Evolutionary conservation across 2,329 filamentous ascomycete species (phyloP).

Genomic region (Aspergillus sergii): DNA sequence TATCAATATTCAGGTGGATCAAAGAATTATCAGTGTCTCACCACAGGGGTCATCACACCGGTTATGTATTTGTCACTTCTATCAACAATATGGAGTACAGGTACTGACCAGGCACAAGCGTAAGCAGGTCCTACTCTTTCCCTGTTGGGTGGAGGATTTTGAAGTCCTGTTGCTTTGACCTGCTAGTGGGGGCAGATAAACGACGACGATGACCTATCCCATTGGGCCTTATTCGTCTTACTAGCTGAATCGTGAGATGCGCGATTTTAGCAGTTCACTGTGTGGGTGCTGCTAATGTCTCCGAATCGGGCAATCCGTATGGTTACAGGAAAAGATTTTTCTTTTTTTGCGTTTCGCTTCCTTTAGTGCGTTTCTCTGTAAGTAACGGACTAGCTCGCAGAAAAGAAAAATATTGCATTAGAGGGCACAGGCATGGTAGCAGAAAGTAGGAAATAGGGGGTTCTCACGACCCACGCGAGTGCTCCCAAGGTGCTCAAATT

Average conservation of each 20-base stretch:
- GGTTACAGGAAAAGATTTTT: neutral
- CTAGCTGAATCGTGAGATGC: neutral
- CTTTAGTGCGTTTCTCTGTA: neutral
- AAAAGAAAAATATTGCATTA: neutral
- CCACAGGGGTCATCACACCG: neutral
- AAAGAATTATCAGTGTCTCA: neutral
- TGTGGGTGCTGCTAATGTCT: neutral
- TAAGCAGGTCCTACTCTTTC: neutral
- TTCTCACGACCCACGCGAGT: neutral
- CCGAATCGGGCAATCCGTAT: neutral
- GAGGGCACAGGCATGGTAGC: neutral
- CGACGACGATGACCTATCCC: neutral
- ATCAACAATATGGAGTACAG: neutral
- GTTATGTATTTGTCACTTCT: neutral
- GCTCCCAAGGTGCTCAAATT: slow-evolving; percentile 14
- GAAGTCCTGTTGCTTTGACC: neutral
- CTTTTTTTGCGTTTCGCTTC: neutral
- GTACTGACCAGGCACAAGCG: neutral
- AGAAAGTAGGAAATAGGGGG: neutral
- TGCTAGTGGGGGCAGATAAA: neutral
- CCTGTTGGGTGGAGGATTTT: neutral
- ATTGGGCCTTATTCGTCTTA: neutral
- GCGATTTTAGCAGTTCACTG: neutral
- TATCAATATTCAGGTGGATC: neutral
- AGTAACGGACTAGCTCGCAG: neutral